Evolutionary conservation across 257 asterid species (phyloP).

Genomic region (Capsicum chinense): DNA sequence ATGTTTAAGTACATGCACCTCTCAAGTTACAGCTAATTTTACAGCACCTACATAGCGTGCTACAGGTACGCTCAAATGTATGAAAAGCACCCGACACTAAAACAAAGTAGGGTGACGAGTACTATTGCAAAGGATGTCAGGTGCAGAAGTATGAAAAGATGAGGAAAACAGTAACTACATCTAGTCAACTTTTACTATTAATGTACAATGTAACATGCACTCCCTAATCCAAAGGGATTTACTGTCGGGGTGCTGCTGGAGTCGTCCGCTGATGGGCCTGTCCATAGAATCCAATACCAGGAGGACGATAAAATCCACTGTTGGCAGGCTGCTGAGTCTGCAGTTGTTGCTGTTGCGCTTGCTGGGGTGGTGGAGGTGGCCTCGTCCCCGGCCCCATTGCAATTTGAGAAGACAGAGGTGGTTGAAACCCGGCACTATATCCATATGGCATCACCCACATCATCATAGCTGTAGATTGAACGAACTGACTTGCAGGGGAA

Average conservation of each 20-base stretch:
- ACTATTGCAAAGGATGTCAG: neutral
- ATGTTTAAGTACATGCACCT: slow-evolving; percentile 17
- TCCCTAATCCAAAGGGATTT: slow-evolving; percentile 35
- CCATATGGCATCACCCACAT: slow-evolving; percentile 56
- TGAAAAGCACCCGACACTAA: slow-evolving; percentile 20
- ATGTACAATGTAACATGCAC: slow-evolving; percentile 47
- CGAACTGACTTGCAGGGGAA: slow-evolving; percentile 41
- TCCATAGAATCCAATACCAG: slow-evolving; percentile 84
- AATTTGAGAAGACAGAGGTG: slow-evolving; percentile 47
- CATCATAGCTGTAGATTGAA: slow-evolving; percentile 54
- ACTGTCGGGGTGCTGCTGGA: slow-evolving; percentile 85
- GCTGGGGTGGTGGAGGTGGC: slow-evolving; percentile 48
- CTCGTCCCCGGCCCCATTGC: slow-evolving; percentile 47
- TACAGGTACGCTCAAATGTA: slow-evolving; percentile 25
- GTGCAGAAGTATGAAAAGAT: slow-evolving; percentile 21
- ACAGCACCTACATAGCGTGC: slow-evolving; percentile 20
- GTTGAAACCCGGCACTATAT: slow-evolving; percentile 53
- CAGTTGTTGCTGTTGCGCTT: slow-evolving; percentile 41
- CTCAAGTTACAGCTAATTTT: slow-evolving; percentile 22
- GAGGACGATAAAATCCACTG: slow-evolving; percentile 72
- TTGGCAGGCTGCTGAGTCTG: slow-evolving; percentile 46
- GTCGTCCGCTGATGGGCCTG: slow-evolving; percentile 84
- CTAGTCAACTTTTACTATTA: slow-evolving; percentile 38
- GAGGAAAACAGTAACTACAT: neutral
- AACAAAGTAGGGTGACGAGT: neutral